Conservation (phyloP, 1,284 basidiomycete genomes). For the Stygiomarasmius scandens region DNA sequence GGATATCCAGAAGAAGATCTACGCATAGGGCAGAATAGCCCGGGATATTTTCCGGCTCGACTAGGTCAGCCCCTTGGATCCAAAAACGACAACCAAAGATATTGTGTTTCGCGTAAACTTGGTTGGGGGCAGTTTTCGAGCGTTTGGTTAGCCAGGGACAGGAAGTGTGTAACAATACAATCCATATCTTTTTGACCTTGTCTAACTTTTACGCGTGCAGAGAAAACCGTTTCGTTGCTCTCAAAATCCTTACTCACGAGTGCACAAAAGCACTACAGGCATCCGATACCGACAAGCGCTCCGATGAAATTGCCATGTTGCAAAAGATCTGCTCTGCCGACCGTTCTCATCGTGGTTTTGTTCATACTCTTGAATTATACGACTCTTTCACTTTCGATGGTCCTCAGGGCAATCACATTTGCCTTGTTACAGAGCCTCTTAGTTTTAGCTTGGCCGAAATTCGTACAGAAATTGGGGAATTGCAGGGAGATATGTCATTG, state of each 20-base stretch:
- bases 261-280: not conserved
- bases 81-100: slow-evolving; percentile 2
- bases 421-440: slow-evolving; percentile 10
- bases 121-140: slow-evolving; percentile 15
- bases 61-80: slow-evolving; percentile 5
- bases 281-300: not conserved
- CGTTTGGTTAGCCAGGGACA: slow-evolving; percentile 15
- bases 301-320: not conserved
- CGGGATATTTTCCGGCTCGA: slow-evolving; percentile 6
- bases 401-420: slow-evolving; percentile 5
- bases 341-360: slow-evolving; percentile 4
- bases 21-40: slow-evolving; percentile 1
- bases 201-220: too few species aligned
- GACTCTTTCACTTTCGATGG: slow-evolving; percentile 5
- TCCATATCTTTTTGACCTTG: not conserved
- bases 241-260: slow-evolving; percentile 8
- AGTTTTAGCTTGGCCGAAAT: slow-evolving; percentile 3
- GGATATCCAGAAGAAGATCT: slow-evolving; percentile 12
- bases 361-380: not conserved
- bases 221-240: slow-evolving; percentile 2
- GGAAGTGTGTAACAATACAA: not conserved
- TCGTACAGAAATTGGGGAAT: too few species aligned
- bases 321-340: slow-evolving; percentile 1
- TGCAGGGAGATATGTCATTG: not conserved
- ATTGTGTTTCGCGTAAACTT: slow-evolving; percentile 10